phyloP scores from a whole-genome alignment of 306 rosid species.

The Malus orientalis region DNA sequence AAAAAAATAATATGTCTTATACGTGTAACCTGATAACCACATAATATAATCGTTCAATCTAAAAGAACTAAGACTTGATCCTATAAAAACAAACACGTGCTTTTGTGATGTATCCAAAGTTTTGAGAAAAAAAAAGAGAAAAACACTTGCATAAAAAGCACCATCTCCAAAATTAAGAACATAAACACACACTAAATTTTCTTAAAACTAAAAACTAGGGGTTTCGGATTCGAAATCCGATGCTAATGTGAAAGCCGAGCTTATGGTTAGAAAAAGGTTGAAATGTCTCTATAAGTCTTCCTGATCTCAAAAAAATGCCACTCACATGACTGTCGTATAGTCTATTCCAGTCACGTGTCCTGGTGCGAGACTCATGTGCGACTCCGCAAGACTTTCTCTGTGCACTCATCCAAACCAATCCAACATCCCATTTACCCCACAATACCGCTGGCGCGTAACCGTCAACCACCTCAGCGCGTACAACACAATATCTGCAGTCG shows the following conservation, averaged over 20 bases:
- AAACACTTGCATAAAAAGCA: too few relatives aligned
- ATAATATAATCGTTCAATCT: too few relatives aligned
- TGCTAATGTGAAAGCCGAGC: accelerated
- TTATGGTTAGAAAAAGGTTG: accelerated
- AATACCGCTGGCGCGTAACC: conserved; percentile 4
- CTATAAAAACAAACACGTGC: too few relatives aligned
- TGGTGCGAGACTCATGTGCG: conserved; percentile 12
- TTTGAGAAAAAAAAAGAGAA: too few relatives aligned
- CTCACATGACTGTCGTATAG: not conserved
- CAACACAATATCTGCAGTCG: not conserved
- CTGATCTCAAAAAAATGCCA: accelerated
- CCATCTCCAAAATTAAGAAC: too few relatives aligned
- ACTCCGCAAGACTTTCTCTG: not conserved
- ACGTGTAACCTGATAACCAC: too few relatives aligned
- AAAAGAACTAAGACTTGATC: too few relatives aligned
- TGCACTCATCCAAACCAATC: conserved; percentile 4
- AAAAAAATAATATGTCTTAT: too few relatives aligned
- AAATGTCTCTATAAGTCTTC: accelerated
- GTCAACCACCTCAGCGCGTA: conserved; percentile 24
- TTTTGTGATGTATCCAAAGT: too few relatives aligned
- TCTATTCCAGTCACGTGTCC: conserved; percentile 31
- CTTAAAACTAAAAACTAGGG: too few relatives aligned
- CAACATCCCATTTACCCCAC: not conserved
- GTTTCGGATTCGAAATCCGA: accelerated
- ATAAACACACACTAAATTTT: too few relatives aligned